These are phyloP conservation scores for Endogone sp. DNA, from an alignment of 192 early-diverging fungal species.

Conservation along the genomic window DNA sequence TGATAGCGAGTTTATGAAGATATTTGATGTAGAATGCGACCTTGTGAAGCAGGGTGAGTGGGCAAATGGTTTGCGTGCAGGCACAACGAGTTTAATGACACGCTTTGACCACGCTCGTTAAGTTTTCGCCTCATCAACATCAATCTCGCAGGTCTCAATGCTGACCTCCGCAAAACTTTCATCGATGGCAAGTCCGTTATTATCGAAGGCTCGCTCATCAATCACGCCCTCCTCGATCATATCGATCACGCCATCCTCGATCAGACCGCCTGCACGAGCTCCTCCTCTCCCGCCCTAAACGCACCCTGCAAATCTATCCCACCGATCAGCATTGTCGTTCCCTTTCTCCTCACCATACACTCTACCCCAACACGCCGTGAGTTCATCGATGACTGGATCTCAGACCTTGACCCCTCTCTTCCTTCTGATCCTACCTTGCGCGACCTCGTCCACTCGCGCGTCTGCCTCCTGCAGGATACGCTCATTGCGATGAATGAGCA, in stretches of 20 bases:
- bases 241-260: not conserved
- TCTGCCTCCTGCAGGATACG: not conserved
- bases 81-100: not conserved
- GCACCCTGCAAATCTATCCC: too few relatives aligned
- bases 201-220: slow-evolving; percentile 20
- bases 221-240: slow-evolving; percentile 15
- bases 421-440: not conserved
- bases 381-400: slow-evolving; percentile 1
- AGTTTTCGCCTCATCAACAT: too few relatives aligned
- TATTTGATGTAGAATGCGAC: slow-evolving; percentile 6
- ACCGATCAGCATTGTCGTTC: slow-evolving; percentile 3
- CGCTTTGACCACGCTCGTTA: too few relatives aligned
- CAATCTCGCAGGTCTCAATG: slow-evolving; percentile 6
- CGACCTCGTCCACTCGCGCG: not conserved
- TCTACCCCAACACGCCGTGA: not conserved
- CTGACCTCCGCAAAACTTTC: slow-evolving; percentile 16
- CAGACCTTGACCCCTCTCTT: not conserved
- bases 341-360: slow-evolving; percentile 6
- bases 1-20: not conserved
- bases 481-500: not conserved
- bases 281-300: too few relatives aligned
- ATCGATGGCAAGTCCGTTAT: slow-evolving; percentile 24
- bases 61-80: not conserved
- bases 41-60: slow-evolving; percentile 12
- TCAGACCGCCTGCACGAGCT: not conserved